Base-by-base conservation (phyloP, 1,284 basidiomycete genomes). In the Ceratobasidium sp. region DNA sequence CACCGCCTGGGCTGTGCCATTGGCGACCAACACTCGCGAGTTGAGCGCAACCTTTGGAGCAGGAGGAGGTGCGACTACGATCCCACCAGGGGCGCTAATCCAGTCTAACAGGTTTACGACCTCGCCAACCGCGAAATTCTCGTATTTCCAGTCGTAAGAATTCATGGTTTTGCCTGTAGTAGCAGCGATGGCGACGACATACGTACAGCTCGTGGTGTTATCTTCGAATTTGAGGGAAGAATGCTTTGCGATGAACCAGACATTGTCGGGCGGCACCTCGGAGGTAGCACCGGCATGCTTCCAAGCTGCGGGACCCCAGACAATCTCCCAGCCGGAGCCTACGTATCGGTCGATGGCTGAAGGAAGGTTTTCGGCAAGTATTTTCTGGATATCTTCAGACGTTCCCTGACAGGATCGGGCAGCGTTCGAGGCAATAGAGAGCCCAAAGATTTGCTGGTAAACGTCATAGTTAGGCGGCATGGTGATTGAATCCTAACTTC, bases 261-360 rank as follows among this genome's bases (percentile, higher is more conserved):
- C 58, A 47, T 73, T 73, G 30, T n/a, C 32, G 35, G 44, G 38
- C 0, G 28, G 30, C 7, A 28, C 26, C 2, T 50, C 23, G 6
- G n/a, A 23, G 11, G 50, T 55, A 4, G 21, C 14, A 3, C 30
- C 54, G 35, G 4, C 35, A 11, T 8, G 4, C 55, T 73, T 67
- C 73, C 63, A 73, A 9, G 70, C 54, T 11, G 41, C 58, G 11
- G 73, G 73, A 4, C 73, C 73, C 73, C 73, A 73, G 3, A 50
- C 63, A 6, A 73, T 44, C 21, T 58, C 58, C 73, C 73, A 73
- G 9, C 57, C 62, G 1, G 67, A 11, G 1, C 67, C 67, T 2
- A 44, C 55, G 28, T 28, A 14, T 16, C 35, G 23, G 26, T 26
- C 6, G 26, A 64, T 11, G 11, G 14, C 35, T 38, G 16, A 14